Base-by-base conservation (phyloP, 1,284 basidiomycete species). In the Microbotryomycetes sp. region DNA sequence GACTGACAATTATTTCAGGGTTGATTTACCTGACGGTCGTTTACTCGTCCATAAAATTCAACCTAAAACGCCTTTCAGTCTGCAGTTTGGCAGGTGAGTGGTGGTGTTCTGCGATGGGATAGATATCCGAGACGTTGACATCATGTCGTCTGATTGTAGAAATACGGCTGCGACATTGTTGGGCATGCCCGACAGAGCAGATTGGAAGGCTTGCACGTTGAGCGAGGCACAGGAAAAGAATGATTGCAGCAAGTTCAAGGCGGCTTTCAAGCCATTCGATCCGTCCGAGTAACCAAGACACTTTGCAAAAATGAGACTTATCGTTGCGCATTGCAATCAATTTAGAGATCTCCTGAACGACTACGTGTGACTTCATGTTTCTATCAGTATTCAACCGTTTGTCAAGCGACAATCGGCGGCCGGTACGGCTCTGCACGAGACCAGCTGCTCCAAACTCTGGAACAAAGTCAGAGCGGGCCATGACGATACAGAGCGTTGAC, bases 51-150 rank as follows among this genome's bases (percentile, higher is more conserved):
- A 94, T 77, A 75, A 91, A 64, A 84, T 96, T 71, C 84, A 85
- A 72, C 83, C 85, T 29, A 81, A 85, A 52, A 79, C 82, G 46
- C 86, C 86, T 53, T 97, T 97, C 72, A 86, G 86, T 68, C 79
- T 97, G 56, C 91, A 96, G 74, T 97, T 96, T 76, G 92, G 91
- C 60, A 83, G 92, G 91, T 92, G 71, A 72, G 85, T 75, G 31
- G 7, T 53, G 19, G 26, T 25, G 49, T 22, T 5, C 42, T 6
- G 14, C 30, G 15, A 5, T 16, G 16, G 22, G 15, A 42, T 32
- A 14, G 31, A 22, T 19, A 9, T 7, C 16, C 12, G 9, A 42
- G 36, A 42, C n/a, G 14, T 47, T n/a, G 4, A 30, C 29, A 23
- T 42, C 3, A 3, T 6, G 3, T 2, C 36, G 22, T 30, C 22